phyloP scores from a whole-genome alignment of 2,329 filamentous ascomycete species.

The Alternaria gaisen region DNA sequence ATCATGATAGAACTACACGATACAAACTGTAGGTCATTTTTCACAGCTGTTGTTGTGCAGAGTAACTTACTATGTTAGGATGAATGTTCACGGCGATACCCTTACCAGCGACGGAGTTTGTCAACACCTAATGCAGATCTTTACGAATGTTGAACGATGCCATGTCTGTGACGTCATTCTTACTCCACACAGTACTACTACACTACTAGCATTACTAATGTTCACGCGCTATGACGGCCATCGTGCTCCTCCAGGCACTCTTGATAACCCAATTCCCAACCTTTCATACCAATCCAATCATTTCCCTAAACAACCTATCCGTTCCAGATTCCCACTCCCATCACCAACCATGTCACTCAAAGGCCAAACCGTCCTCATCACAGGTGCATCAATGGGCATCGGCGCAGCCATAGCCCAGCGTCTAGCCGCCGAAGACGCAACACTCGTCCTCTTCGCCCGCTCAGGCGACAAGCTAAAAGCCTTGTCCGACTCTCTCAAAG shows the following conservation, averaged over 20 bases:
- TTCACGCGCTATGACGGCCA: not conserved
- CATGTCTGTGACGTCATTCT: slow-evolving; percentile 11
- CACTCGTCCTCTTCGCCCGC: slow-evolving; percentile 56
- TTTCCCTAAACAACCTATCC: not conserved
- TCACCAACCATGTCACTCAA: slow-evolving; percentile 36
- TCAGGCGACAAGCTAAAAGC: slow-evolving; percentile 42
- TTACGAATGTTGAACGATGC: not conserved
- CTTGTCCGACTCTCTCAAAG: slow-evolving; percentile 29
- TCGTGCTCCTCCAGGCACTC: not conserved
- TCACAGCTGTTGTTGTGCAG: not conserved
- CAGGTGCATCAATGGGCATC: slow-evolving; percentile 59
- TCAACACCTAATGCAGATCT: not conserved
- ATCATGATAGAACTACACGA: not conserved
- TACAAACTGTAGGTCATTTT: not conserved
- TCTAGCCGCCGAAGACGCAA: slow-evolving; percentile 52
- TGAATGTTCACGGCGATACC: slow-evolving; percentile 5
- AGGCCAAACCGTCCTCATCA: slow-evolving; percentile 40
- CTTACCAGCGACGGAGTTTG: not conserved
- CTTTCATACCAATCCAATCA: not conserved
- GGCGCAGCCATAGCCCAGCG: slow-evolving; percentile 55
- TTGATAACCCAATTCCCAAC: not conserved
- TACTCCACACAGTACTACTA: not conserved
- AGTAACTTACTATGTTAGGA: not conserved
- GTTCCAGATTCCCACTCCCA: not conserved
- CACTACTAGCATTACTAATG: not conserved